A percentile compares a stretch with the other conserved stretches of the same genome.
phyloP scores from a whole-genome alignment of 495 filamentous ascomycete species.

The Penicillium simplicissimum region DNA sequence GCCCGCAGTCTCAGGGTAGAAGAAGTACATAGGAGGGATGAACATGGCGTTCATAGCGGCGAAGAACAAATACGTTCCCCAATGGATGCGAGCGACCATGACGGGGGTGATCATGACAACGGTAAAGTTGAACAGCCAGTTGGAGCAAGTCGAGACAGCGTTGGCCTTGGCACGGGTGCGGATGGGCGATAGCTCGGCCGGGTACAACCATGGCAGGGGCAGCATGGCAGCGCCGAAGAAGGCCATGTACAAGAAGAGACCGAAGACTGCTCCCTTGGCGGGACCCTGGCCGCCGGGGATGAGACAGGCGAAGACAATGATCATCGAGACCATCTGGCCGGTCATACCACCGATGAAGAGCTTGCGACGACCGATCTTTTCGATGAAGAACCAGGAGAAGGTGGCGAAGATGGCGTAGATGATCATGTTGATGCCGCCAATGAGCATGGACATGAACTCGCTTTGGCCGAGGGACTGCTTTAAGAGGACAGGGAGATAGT shows the following conservation, averaged over 20 bases:
- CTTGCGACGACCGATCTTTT: constrained; percentile 73
- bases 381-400: constrained; percentile 82
- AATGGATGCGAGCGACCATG: constrained; percentile 65
- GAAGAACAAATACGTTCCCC: constrained; percentile 82
- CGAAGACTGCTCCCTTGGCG: constrained; percentile 72
- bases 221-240: constrained; percentile 77
- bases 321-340: constrained; percentile 70
- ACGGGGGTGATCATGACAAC: constrained; percentile 82
- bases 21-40: constrained; percentile 73
- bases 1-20: constrained; percentile 71
- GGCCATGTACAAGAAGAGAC: constrained; percentile 78
- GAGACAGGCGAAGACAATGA: constrained; percentile 71
- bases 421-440: constrained; percentile 83
- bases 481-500: constrained; percentile 81
- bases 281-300: constrained; percentile 55
- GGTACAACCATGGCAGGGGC: constrained; percentile 56
- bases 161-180: constrained; percentile 75
- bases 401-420: constrained; percentile 78
- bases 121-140: constrained; percentile 82
- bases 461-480: constrained; percentile 60
- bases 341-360: constrained; percentile 72
- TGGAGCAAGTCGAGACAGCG: constrained; percentile 71
- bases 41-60: constrained; percentile 68
- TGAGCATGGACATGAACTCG: constrained; percentile 66
- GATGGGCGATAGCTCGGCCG: constrained; percentile 73